Conservation (phyloP, 495 filamentous ascomycete genomes). For the Hypoxylon perforatum region DNA sequence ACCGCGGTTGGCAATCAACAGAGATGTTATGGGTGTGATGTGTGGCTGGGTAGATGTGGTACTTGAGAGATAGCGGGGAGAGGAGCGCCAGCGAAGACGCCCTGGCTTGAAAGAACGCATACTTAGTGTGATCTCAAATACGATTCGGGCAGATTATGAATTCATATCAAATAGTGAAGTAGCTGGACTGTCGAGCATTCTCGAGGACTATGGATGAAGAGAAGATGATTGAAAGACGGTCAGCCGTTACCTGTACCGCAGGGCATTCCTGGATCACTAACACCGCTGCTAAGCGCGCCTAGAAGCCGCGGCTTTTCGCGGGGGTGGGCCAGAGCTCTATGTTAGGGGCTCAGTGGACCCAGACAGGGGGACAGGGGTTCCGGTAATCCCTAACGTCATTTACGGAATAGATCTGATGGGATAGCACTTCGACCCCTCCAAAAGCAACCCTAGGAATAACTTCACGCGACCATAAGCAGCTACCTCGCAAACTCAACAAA, state of each 20-base stretch:
- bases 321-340: no score
- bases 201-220: background rate
- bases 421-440: slow-evolving; percentile 20
- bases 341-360: slow-evolving; percentile 17
- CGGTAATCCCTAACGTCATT: slow-evolving; percentile 24
- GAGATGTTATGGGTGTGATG: slow-evolving; percentile 74
- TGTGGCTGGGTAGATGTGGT: slow-evolving; percentile 42
- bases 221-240: slow-evolving; percentile 4
- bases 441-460: background rate
- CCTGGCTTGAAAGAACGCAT: slow-evolving; percentile 48
- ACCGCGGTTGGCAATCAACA: slow-evolving; percentile 95
- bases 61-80: slow-evolving; percentile 41
- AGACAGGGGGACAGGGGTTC: background rate
- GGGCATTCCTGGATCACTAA: slow-evolving; percentile 26
- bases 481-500: background rate
- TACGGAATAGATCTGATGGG: slow-evolving; percentile 26
- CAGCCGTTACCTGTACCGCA: background rate
- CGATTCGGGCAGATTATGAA: background rate
- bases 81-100: slow-evolving; percentile 34
- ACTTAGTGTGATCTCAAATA: background rate
- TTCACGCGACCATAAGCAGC: slow-evolving; percentile 18
- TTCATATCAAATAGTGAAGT: background rate
- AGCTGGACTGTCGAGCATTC: slow-evolving; percentile 1
- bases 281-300: slow-evolving; percentile 35
- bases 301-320: slow-evolving; percentile 28